Base-by-base conservation (phyloP, 768 basidiomycete genomes). In the Boletus pseudopeckii region DNA sequence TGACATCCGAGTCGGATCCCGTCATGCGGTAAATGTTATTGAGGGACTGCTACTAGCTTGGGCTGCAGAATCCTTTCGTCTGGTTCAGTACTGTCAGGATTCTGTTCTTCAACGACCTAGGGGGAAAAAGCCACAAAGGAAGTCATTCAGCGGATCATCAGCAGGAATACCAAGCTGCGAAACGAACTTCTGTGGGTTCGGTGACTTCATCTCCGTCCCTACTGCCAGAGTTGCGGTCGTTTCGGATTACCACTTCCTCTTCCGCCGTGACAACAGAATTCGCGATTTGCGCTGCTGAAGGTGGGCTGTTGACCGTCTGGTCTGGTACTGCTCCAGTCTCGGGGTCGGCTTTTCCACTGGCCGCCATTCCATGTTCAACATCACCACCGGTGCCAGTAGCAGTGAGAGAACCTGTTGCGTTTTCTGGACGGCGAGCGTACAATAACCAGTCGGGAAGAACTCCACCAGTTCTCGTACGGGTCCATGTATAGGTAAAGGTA, bases 401-500 rank as follows among this genome's bases (percentile, higher is more conserved):
- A 14, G 36, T 13, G 10, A 51, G 36, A 10, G 22, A 14, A 15
- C 6, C 37, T 3, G 17, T n/a, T 30, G 36, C 28, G 10, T 46
- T 34, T 33, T 61, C 65, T 1, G 59, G 33, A 30, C 69, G 71
- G 11, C 72, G 71, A 1, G 66, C 61, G 50, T 68, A 68, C 4
- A 71, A 52, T 6, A 80, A 53, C 81, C 81, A 82, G 36, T 83
- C 81, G 9, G 78, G 78, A 45, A 56, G 6, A 13, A 30, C 30
- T 30, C 56, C 43, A 11, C 63, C 70, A 15, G 68, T 64, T 34
- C 67, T 63, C 10, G 71, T 71, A 34, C 63, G 65, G 2, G 76
- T 78, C 63, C 75, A 71, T 1, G 80, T 79, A 13, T 64, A 63
- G 8, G 77, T 72, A 13, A 83, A 55, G 9, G 80, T 79, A 5